These are phyloP conservation scores for bread wheat (Triticum aestivum) DNA, from an alignment of 176 grass and related monocot genomes.

Conservation along the genomic window DNA sequence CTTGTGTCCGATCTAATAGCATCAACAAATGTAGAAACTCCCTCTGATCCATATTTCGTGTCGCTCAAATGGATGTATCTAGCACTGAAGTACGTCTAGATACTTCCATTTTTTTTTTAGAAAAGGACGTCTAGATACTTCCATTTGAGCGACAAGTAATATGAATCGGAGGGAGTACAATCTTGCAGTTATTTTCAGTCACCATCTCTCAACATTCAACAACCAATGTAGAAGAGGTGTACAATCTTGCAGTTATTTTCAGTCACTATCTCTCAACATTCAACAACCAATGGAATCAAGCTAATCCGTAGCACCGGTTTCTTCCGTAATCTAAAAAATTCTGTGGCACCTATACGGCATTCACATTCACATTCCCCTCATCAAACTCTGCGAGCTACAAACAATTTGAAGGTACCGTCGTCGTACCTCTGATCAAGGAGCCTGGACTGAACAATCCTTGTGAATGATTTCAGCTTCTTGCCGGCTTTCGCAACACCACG, in stretches of 20 bases:
- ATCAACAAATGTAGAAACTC: slow-evolving; percentile 5
- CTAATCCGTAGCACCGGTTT: not conserved
- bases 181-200: too few species aligned
- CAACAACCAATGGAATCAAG: slow-evolving; percentile 35
- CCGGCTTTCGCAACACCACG: slow-evolving; percentile 68
- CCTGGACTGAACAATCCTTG: not conserved
- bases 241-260: slow-evolving; percentile 20
- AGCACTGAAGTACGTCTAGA: too few species aligned
- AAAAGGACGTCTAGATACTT: too few species aligned
- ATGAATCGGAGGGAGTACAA: too few species aligned
- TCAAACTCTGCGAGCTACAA: slow-evolving; percentile 25
- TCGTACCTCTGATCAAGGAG: slow-evolving; percentile 34
- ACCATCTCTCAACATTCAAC: too few species aligned
- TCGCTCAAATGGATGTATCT: too few species aligned
- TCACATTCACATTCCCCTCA: not conserved
- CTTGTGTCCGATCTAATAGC: slow-evolving; percentile 16
- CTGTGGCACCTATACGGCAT: slow-evolving; percentile 9
- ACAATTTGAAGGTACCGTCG: slow-evolving; percentile 27
- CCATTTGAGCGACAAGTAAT: too few species aligned
- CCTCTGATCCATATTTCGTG: too few species aligned
- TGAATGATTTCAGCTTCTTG: slow-evolving; percentile 25
- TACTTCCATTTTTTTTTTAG: too few species aligned
- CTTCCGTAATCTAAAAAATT: not conserved
- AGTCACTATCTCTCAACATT: slow-evolving; percentile 11
- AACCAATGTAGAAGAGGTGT: not conserved